Conservation (phyloP, 768 basidiomycete genomes). For the Serendipita sp. region DNA sequence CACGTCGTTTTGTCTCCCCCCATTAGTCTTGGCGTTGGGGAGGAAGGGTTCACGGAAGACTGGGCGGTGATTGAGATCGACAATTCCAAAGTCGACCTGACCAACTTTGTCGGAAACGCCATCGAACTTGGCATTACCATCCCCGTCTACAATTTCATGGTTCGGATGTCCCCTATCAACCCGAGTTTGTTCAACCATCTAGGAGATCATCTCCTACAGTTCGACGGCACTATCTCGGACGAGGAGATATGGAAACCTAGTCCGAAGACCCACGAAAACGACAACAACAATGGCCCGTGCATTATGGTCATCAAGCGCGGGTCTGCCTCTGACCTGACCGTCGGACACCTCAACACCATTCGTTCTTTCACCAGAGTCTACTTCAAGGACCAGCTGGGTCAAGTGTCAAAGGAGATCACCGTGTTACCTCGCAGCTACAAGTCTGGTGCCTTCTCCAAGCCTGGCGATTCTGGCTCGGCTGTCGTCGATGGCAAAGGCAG, state of each 20-base stretch:
- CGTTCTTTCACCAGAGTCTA: background rate
- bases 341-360: background rate
- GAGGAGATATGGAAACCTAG: background rate
- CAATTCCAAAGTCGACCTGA: slow-evolving; percentile 3
- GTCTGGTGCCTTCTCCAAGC: slow-evolving; percentile 19
- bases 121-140: slow-evolving; percentile 9
- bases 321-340: background rate
- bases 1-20: background rate
- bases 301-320: background rate
- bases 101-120: slow-evolving; percentile 8
- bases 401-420: slow-evolving; percentile 19
- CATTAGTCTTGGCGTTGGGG: slow-evolving; percentile 7
- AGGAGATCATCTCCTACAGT: background rate
- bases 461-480: slow-evolving; percentile 24
- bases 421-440: slow-evolving; percentile 18
- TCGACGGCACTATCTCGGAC: background rate
- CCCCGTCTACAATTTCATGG: background rate
- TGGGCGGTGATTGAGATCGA: slow-evolving; percentile 11
- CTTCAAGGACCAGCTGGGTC: slow-evolving; percentile 8
- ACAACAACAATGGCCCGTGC: background rate
- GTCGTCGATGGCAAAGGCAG: slow-evolving; percentile 20
- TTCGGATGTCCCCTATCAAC: background rate
- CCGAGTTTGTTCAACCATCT: background rate
- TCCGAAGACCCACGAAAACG: background rate
- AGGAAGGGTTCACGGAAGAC: slow-evolving; percentile 8